phyloP scores from a whole-genome alignment of 306 rosid species.

The Lathyrus aphaca region DNA sequence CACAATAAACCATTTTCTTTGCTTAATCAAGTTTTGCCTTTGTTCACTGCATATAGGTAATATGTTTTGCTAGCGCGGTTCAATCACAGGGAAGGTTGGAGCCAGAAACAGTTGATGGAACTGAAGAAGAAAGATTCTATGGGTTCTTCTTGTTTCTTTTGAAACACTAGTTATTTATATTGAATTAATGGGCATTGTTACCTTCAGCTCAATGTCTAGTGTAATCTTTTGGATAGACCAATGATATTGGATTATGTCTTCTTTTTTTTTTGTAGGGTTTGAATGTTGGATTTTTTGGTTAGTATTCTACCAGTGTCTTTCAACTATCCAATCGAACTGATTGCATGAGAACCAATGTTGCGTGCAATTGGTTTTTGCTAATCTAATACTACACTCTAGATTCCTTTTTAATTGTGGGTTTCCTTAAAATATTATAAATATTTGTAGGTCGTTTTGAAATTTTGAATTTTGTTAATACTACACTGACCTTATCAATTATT shows the following conservation, averaged over 20 bases:
- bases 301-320: neutral
- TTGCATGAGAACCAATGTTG: neutral
- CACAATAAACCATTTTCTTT: slow-evolving; percentile 10
- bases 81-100: slow-evolving; percentile 37
- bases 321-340: neutral
- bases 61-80: slow-evolving; percentile 4
- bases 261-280: neutral
- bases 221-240: slow-evolving; percentile 8
- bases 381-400: neutral
- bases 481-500: neutral
- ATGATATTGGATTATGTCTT: neutral
- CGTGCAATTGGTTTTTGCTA: slow-evolving; percentile 14
- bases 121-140: slow-evolving; percentile 31
- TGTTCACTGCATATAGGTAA: slow-evolving; percentile 48
- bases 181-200: slow-evolving; percentile 33
- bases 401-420: neutral
- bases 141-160: slow-evolving; percentile 29
- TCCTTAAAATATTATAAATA: neutral
- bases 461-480: neutral
- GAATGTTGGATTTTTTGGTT: neutral
- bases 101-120: slow-evolving; percentile 33
- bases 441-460: neutral
- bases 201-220: slow-evolving; percentile 35
- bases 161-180: slow-evolving; percentile 20
- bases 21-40: slow-evolving; percentile 22